Evolutionary conservation across 306 rosid genomes (phyloP).

Genomic region (Dalbergia oliveri): DNA sequence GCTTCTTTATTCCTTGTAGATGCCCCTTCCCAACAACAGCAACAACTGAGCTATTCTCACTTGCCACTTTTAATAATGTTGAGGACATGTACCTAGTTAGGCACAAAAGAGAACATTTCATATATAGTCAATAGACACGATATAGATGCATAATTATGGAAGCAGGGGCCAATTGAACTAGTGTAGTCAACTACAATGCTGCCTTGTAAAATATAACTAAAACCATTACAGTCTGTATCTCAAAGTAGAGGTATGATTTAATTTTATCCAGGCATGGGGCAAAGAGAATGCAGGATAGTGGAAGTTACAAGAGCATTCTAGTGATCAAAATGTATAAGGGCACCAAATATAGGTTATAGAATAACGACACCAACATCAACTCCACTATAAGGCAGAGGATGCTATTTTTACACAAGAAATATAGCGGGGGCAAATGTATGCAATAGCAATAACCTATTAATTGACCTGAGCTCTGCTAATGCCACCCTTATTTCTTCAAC

Average conservation of each 20-base stretch:
- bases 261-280: constrained; percentile 13
- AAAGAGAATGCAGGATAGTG: not conserved
- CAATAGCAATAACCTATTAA: constrained; percentile 23
- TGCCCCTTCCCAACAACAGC: constrained; percentile 98
- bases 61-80: constrained; percentile 71
- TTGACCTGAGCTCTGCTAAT: not conserved
- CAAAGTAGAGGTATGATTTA: constrained; percentile 20
- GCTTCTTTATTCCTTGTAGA: constrained; percentile 85
- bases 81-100: constrained; percentile 85
- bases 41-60: constrained; percentile 72
- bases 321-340: not conserved
- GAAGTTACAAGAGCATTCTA: not conserved
- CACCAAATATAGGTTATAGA: constrained; percentile 2
- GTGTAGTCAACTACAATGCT: constrained; percentile 4
- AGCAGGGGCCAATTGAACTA: constrained; percentile 9
- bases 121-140: constrained; percentile 3
- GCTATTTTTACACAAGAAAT: constrained; percentile 6
- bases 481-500: not conserved
- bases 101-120: constrained; percentile 15
- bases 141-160: constrained; percentile 10
- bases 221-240: constrained; percentile 1
- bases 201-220: constrained; percentile 18
- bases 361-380: constrained; percentile 2
- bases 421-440: not conserved
- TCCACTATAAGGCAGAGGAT: constrained; percentile 25